Base-by-base conservation (phyloP, 139 green algal genomes). In the Ettlia oleoabundans region DNA sequence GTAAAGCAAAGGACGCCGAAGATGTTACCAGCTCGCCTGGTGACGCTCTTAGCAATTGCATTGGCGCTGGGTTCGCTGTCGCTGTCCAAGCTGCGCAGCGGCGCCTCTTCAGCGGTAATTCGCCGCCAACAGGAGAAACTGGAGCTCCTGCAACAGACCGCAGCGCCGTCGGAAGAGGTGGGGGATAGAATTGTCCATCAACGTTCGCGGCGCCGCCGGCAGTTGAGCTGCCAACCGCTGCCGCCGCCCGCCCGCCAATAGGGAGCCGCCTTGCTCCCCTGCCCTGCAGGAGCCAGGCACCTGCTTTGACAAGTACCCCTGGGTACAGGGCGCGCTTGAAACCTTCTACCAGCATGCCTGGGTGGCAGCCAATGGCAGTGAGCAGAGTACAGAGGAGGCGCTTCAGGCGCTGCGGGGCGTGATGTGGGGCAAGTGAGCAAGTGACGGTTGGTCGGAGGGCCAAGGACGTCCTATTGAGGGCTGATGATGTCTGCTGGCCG, bases 291-390 rank as follows among this genome's bases (percentile, higher is more conserved):
- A 68, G 37, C 33, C 15, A 1, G 73, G 53, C 24, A 40, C 52
- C 18, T 88, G 84, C 67, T 84, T 88, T 21, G 51, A 67, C 9
- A 35, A 73, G 33, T 78, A 76, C 35, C 51, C 73, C 0, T 88
- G 84, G 84, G 73, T 88, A 47, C 47, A 75, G 41, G 62, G 63
- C 2, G 67, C 84, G 18, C 32, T 88, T 43, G 84, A 88, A 7
- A 21, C 32, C 9, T 86, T 78, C 32, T 88, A 67, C 43, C 35
- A 28, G 30, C 76, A 41, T 15, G 62, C 84, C 2, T 63, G 78
- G 70, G 55, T 32, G 19, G 35, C 72, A 4, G 62, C 70, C 21
- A 55, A 65, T 13, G 28, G 37, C 8, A 86, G 79, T 74, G 79
- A 42, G 4, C 84, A 86, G 62, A 86, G 26, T 21, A 84, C 24